phyloP scores from a whole-genome alignment of 257 asterid species.

The Thymus quinquecostatus region DNA sequence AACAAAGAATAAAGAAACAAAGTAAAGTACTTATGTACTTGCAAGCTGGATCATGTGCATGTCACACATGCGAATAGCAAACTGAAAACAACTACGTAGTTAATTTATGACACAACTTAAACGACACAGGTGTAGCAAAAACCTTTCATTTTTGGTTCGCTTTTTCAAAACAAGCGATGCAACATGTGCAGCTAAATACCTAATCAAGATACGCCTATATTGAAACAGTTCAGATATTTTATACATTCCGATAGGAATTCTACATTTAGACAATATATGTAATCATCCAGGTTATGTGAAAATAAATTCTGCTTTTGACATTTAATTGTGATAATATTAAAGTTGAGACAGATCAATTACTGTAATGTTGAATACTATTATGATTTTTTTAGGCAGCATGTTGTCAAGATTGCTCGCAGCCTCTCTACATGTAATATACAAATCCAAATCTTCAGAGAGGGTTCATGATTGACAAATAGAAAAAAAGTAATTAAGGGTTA shows the following conservation, averaged over 20 bases:
- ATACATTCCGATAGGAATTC: too few species aligned
- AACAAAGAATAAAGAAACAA: slow-evolving; percentile 9
- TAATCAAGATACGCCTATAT: too few species aligned
- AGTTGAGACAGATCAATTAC: too few species aligned
- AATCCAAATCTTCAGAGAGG: background rate
- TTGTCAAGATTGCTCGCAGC: background rate
- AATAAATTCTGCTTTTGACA: too few species aligned
- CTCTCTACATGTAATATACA: background rate
- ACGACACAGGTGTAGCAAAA: slow-evolving; percentile 3
- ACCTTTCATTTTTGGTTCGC: background rate
- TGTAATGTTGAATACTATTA: background rate
- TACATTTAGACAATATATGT: too few species aligned
- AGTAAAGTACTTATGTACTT: background rate
- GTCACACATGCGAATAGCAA: slow-evolving; percentile 2
- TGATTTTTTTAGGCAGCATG: background rate
- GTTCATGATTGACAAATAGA: background rate
- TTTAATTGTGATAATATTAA: too few species aligned
- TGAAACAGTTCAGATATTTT: too few species aligned
- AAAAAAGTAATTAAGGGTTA: slow-evolving; percentile 9
- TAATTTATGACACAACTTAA: background rate
- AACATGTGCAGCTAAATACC: background rate
- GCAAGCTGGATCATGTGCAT: background rate
- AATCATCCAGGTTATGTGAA: too few species aligned
- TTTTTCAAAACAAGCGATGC: background rate
- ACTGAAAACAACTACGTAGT: slow-evolving; percentile 3